Evolutionary conservation across 2,329 filamentous ascomycete species (phyloP).

Genomic region (Cytospora chrysosperma): DNA sequence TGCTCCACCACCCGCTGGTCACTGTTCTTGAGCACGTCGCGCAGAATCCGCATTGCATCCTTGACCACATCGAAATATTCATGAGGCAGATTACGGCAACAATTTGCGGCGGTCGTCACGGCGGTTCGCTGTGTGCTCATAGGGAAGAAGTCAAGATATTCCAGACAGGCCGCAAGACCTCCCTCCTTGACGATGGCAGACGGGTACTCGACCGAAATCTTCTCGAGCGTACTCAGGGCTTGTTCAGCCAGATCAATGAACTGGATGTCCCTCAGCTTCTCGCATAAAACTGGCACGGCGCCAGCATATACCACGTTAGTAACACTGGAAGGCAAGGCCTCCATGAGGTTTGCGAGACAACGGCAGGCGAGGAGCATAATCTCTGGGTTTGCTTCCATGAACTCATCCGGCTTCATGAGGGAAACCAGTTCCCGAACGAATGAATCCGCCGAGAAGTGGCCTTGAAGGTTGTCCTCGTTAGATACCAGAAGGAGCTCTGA

Average conservation of each 20-base stretch:
- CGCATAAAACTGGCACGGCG: slow-evolving; percentile 89
- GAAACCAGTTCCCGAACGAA: slow-evolving; percentile 93
- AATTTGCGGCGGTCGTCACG: slow-evolving; percentile 96
- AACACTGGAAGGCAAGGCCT: slow-evolving; percentile 87
- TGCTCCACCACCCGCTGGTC: slow-evolving; percentile 98
- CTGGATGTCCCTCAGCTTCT: slow-evolving; percentile 91
- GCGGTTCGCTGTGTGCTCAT: slow-evolving; percentile 96
- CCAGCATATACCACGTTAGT: slow-evolving; percentile 97
- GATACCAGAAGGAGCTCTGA: slow-evolving; percentile 92
- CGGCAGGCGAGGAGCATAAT: slow-evolving; percentile 96
- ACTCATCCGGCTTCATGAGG: slow-evolving; percentile 88
- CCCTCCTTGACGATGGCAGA: slow-evolving; percentile 94
- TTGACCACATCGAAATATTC: slow-evolving; percentile 89
- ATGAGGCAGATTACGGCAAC: slow-evolving; percentile 92
- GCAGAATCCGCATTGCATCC: slow-evolving; percentile 94
- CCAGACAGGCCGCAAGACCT: slow-evolving; percentile 90
- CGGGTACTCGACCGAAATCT: slow-evolving; percentile 95
- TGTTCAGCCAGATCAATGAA: slow-evolving; percentile 98
- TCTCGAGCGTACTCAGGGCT: slow-evolving; percentile 91
- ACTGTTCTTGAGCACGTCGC: slow-evolving; percentile 85
- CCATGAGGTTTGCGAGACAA: slow-evolving; percentile 96
- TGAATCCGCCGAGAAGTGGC: slow-evolving; percentile 89
- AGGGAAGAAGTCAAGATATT: slow-evolving; percentile 95
- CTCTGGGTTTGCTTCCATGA: slow-evolving; percentile 85
- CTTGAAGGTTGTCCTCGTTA: slow-evolving; percentile 93